Evolutionary conservation across 352 stramenopile genomes (phyloP).

Genomic region (Globisporangium viniferum): DNA sequence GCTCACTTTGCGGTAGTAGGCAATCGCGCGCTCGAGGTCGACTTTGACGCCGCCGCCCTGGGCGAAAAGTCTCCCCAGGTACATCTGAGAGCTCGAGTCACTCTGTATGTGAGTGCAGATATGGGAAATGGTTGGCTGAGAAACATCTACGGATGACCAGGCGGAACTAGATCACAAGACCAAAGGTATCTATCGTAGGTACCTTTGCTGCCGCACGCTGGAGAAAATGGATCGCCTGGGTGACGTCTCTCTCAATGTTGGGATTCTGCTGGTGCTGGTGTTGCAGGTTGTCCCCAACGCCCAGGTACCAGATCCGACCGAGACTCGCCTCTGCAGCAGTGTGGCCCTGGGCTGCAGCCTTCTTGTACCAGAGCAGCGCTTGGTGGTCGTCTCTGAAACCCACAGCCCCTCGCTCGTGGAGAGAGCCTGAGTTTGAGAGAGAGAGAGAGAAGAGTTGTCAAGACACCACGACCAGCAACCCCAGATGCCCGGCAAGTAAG

Average conservation of each 20-base stretch:
- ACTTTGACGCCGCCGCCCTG: conserved; percentile 44
- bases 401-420: conserved; percentile 33
- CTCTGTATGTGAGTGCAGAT: conserved; percentile 14
- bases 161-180: neutral
- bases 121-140: neutral
- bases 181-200: neutral
- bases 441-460: too few species aligned
- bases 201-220: conserved; percentile 56
- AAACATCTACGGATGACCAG: neutral
- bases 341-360: conserved; percentile 51
- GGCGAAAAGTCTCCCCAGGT: conserved; percentile 46
- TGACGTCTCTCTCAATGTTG: conserved; percentile 26
- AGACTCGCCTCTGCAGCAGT: conserved; percentile 46
- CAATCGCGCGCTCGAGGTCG: conserved; percentile 53
- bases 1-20: conserved; percentile 44
- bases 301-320: conserved; percentile 37
- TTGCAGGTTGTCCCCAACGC: conserved; percentile 11
- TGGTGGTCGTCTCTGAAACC: conserved; percentile 18
- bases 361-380: conserved; percentile 47
- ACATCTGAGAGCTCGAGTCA: conserved; percentile 43
- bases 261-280: neutral
- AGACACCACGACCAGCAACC: too few species aligned
- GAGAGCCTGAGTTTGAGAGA: conserved; percentile 16
- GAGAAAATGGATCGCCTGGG: conserved; percentile 64
- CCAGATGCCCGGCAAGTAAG: too few species aligned